Conservation (phyloP, 768 basidiomycete species). For the Termitomyces sp. region DNA sequence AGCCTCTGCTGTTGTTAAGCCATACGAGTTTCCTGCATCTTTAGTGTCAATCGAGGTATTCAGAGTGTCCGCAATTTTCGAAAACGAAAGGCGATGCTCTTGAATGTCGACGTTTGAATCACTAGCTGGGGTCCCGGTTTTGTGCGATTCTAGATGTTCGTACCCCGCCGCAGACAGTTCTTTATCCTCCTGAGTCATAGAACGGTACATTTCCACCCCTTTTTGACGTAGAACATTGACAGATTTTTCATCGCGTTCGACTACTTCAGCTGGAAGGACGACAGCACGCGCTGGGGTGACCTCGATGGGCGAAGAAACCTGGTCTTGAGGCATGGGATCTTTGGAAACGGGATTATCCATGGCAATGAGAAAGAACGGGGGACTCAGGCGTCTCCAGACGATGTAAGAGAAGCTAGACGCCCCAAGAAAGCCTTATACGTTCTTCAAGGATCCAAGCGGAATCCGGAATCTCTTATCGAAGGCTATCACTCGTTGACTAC, state of each 20-base stretch:
- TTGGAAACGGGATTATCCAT: conserved; percentile 17
- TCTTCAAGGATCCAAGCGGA: neutral
- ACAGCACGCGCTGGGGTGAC: conserved; percentile 37
- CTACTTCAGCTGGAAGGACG: conserved; percentile 42
- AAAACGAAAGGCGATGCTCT: conserved; percentile 47
- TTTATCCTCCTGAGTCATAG: conserved; percentile 62
- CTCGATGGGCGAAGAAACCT: conserved; percentile 20
- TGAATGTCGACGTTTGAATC: conserved; percentile 48
- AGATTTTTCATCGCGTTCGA: conserved; percentile 34
- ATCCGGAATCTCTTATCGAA: neutral
- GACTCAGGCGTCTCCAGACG: neutral
- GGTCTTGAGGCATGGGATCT: conserved; percentile 12
- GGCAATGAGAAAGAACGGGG: neutral
- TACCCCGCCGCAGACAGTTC: conserved; percentile 68
- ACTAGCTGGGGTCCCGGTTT: conserved; percentile 21
- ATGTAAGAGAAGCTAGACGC: neutral
- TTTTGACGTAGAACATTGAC: conserved; percentile 33
- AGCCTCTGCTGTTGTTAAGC: conserved; percentile 50
- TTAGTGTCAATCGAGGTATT: conserved; percentile 47
- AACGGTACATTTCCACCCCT: conserved; percentile 56
- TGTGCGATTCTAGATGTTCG: conserved; percentile 48
- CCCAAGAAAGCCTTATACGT: neutral
- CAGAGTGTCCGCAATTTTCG: conserved; percentile 34
- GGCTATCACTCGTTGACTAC: neutral
- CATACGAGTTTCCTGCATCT: conserved; percentile 45